Evolutionary conservation across 768 basidiomycete genomes (phyloP).

Genomic region (Pleurotus cornucopiae): DNA sequence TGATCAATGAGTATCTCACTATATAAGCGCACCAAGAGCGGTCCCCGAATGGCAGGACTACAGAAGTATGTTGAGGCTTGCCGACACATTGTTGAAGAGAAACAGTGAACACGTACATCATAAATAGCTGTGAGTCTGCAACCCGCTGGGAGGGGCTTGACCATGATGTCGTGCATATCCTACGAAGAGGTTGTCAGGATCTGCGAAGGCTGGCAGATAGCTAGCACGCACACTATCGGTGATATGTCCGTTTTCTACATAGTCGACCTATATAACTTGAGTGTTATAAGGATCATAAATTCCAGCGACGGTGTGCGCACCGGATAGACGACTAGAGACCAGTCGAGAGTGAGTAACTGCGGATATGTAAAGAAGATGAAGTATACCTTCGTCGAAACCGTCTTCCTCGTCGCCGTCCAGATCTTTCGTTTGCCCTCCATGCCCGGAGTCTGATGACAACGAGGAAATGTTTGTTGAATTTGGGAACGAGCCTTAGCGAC

Average conservation of each 20-base stretch:
- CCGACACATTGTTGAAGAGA: neutral
- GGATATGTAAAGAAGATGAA: neutral
- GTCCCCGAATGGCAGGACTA: slow-evolving; percentile 89
- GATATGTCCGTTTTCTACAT: slow-evolving; percentile 64
- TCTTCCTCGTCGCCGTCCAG: slow-evolving; percentile 79
- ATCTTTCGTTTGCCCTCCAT: slow-evolving; percentile 90
- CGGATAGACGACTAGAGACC: slow-evolving; percentile 74
- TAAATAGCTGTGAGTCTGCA: slow-evolving; percentile 81
- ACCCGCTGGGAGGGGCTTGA: slow-evolving; percentile 12
- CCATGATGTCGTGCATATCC: slow-evolving; percentile 74
- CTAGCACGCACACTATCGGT: slow-evolving; percentile 72
- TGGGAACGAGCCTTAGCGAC: neutral
- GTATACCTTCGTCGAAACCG: slow-evolving; percentile 74
- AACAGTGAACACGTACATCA: slow-evolving; percentile 44
- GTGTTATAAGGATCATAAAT: neutral
- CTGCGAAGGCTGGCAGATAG: neutral
- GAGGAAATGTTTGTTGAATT: neutral
- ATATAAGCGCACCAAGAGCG: slow-evolving; percentile 54
- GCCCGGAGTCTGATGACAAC: slow-evolving; percentile 69
- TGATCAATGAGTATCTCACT: neutral
- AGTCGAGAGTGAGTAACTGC: neutral
- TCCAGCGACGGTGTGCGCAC: slow-evolving; percentile 4
- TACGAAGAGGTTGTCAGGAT: slow-evolving; percentile 21
- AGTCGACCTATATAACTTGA: slow-evolving; percentile 80
- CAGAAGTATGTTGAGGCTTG: neutral